A percentile compares a stretch with the other conserved stretches of the same genome.
These are phyloP conservation scores for Diaporthe batatas DNA, from an alignment of 2,329 filamentous ascomycete species.

Conservation along the genomic window DNA sequence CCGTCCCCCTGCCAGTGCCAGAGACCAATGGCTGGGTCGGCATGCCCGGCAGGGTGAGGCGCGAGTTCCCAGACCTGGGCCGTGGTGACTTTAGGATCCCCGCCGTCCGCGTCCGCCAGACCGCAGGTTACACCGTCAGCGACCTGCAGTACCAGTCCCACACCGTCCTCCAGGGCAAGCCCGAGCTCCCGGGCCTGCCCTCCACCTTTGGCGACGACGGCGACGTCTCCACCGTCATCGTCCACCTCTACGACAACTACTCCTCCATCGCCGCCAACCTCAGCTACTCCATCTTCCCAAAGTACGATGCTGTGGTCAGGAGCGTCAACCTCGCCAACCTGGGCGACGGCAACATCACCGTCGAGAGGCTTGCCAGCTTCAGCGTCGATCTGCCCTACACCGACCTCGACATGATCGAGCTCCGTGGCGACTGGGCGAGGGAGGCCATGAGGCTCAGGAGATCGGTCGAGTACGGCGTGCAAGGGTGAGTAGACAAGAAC, in stretches of 20 bases:
- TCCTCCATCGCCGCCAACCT: constrained; percentile 70
- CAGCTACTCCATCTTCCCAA: constrained; percentile 74
- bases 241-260: constrained; percentile 70
- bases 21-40: constrained; percentile 68
- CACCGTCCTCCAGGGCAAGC: constrained; percentile 68
- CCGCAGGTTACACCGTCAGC: constrained; percentile 69
- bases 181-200: constrained; percentile 67
- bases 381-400: constrained; percentile 72
- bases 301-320: constrained; percentile 71
- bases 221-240: constrained; percentile 70
- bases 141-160: constrained; percentile 71
- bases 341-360: constrained; percentile 63
- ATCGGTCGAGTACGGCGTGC: constrained; percentile 68
- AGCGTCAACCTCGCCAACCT: constrained; percentile 74
- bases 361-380: constrained; percentile 71
- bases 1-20: constrained; percentile 52
- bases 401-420: constrained; percentile 72
- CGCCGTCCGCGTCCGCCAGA: constrained; percentile 71
- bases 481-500: constrained; percentile 57
- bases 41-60: constrained; percentile 62
- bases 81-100: constrained; percentile 74
- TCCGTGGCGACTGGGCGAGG: constrained; percentile 73
- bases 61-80: constrained; percentile 75
- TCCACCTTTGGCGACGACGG: constrained; percentile 68
- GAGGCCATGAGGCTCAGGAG: constrained; percentile 68